These are phyloP conservation scores for Orbilia oligospora DNA, from an alignment of 2,329 filamentous ascomycete species.

Conservation along the genomic window DNA sequence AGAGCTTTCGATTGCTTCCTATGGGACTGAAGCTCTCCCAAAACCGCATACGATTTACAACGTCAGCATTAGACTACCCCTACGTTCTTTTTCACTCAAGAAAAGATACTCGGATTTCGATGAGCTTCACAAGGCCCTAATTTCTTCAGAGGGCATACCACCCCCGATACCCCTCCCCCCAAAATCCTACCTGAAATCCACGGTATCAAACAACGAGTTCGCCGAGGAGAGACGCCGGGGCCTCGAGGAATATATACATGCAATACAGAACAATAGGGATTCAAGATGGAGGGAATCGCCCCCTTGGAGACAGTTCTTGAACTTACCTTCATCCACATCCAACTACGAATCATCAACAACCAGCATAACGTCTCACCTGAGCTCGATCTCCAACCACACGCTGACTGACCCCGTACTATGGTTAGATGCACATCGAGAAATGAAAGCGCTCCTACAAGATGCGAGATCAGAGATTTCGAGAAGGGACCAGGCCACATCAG, in stretches of 20 bases:
- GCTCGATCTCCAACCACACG: constrained; percentile 66
- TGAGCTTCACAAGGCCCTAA: constrained; percentile 76
- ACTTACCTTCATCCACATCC: constrained; percentile 72
- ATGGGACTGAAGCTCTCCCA: constrained; percentile 60
- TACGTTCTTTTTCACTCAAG: constrained; percentile 80
- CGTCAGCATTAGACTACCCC: constrained; percentile 76
- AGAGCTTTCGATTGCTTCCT: constrained; percentile 65
- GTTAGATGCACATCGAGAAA: constrained; percentile 81
- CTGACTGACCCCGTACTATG: constrained; percentile 77
- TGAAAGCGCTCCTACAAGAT: constrained; percentile 80
- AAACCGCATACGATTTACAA: constrained; percentile 64
- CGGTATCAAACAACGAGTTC: constrained; percentile 77
- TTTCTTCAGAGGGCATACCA: constrained; percentile 73
- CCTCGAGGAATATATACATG: constrained; percentile 79
- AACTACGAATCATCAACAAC: constrained; percentile 67
- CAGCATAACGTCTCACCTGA: constrained; percentile 69
- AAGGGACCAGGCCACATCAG: constrained; percentile 75
- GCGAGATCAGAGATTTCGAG: constrained; percentile 77
- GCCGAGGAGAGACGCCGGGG: constrained; percentile 78
- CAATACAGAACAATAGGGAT: constrained; percentile 81
- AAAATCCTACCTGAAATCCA: constrained; percentile 84
- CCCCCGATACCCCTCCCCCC: constrained; percentile 78
- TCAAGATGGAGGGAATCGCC: constrained; percentile 80
- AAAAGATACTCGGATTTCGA: constrained; percentile 88
- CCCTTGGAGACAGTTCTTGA: constrained; percentile 81